Conservation (phyloP, 352 stramenopile genomes). For the Phytopythium boreale region DNA sequence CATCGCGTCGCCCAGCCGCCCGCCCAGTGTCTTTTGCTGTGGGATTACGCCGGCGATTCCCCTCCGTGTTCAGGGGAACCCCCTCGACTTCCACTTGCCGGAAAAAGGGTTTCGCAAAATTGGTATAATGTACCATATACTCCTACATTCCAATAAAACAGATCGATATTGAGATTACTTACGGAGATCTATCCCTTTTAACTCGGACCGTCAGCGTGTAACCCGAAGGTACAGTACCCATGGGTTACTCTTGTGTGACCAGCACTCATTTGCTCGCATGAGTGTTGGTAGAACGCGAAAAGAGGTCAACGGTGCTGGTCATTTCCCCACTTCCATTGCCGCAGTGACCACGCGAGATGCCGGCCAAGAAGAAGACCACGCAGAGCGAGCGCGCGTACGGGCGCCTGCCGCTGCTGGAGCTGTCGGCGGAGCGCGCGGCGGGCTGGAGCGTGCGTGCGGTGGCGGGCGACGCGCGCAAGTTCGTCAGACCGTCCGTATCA, state of each 20-base stretch:
- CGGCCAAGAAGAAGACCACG: conserved; percentile 13
- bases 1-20: neutral
- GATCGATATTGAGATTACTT: neutral
- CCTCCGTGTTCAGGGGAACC: neutral
- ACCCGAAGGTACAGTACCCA: neutral
- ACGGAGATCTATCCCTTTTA: neutral
- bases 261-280: conserved; percentile 12
- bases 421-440: conserved; percentile 37
- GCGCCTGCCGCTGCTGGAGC: conserved; percentile 58
- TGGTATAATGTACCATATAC: neutral
- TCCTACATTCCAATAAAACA: neutral
- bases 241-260: conserved; percentile 8
- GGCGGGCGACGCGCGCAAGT: conserved; percentile 48
- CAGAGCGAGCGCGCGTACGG: conserved; percentile 46
- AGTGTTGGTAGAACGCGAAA: neutral
- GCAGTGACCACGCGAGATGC: neutral
- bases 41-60: neutral
- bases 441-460: conserved; percentile 64
- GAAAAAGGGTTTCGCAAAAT: neutral
- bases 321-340: neutral
- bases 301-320: neutral
- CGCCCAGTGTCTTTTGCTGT: neutral
- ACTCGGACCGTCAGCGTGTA: too few species aligned
- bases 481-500: conserved; percentile 16
- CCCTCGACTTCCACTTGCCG: neutral